Evolutionary conservation across 2,329 filamentous ascomycete species (phyloP), one percentile per base, ranked within the genome.

Genomic region (Raffaelea arxii): DNA sequence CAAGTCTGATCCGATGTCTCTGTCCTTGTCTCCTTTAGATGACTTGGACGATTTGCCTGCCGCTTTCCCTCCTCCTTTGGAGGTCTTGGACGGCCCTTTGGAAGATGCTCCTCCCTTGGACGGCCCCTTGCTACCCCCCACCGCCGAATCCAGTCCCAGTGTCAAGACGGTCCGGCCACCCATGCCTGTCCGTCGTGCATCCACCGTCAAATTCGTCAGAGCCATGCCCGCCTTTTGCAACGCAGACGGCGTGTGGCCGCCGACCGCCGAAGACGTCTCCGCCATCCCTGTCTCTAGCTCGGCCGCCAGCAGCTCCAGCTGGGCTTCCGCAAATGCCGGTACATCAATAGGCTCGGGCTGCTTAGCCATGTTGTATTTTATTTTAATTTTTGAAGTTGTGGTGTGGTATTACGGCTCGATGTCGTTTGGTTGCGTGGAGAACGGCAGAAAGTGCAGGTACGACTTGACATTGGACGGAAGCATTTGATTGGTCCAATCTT

Each of bases 121-220:
- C 23, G 11, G 27, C 23, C 14, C 18, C 22, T 4, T 4, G 53
- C 50, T 24, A 51, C 19, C 42, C 44, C 30, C 53, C 4, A 76
- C 72, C 2, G 96, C 91, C 0, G 79, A 70, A 16, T 68, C 67
- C 2, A 67, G 63, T 2, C 68, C 70, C 6, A 98, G 78, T 62
- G 96, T 90, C 4, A 96, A 69, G 2, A 98, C 84, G 0, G 86
- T 88, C 53, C 88, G 86, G n/a, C 92, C 92, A 16, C 90, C 92
- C 32, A 96, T 72, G 0, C 92, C 92, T 0, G 92, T 98, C 25
- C 90, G 82, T 59, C 86, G 85, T 18, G 84, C 82, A 11, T 75
- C 70, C 27, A 94, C 69, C 25, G 77, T 68, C 9, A 97, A 77
- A 63, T 90, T 91, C 16, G 80, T 78, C 56, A 92, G 71, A 25